These are phyloP conservation scores for Entophlyctis luteolus DNA, from an alignment of 192 early-diverging fungal genomes.

Conservation along the genomic window DNA sequence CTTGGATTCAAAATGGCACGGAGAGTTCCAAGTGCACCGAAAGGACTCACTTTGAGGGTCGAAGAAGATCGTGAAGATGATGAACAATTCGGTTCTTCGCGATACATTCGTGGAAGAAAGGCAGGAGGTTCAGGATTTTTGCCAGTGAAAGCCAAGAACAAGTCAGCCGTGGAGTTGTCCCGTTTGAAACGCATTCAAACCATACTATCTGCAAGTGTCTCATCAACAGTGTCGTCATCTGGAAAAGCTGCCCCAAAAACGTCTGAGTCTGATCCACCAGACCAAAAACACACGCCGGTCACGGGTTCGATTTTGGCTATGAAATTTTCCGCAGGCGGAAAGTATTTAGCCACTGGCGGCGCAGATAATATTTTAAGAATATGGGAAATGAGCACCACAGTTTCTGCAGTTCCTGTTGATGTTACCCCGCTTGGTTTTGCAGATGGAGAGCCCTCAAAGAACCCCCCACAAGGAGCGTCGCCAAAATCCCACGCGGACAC, in stretches of 20 bases:
- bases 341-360: constrained; percentile 27
- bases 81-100: not conserved
- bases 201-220: not conserved
- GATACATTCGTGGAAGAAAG: not conserved
- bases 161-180: not conserved
- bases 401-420: not conserved
- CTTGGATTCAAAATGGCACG: not conserved
- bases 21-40: not conserved
- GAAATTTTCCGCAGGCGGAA: constrained; percentile 19
- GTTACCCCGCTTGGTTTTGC: not conserved
- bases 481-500: too few species aligned
- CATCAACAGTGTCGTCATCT: not conserved
- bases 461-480: not conserved
- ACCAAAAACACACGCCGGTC: constrained; percentile 7
- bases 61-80: not conserved
- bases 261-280: not conserved
- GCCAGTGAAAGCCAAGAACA: constrained; percentile 16
- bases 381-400: constrained; percentile 26
- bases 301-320: constrained; percentile 15
- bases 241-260: not conserved
- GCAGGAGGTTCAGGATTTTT: not conserved
- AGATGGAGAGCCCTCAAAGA: not conserved
- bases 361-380: constrained; percentile 46
- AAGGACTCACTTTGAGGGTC: not conserved
- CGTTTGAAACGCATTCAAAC: constrained; percentile 3